phyloP scores from a whole-genome alignment of 495 filamentous ascomycete species.

The Choiromyces venosus region DNA sequence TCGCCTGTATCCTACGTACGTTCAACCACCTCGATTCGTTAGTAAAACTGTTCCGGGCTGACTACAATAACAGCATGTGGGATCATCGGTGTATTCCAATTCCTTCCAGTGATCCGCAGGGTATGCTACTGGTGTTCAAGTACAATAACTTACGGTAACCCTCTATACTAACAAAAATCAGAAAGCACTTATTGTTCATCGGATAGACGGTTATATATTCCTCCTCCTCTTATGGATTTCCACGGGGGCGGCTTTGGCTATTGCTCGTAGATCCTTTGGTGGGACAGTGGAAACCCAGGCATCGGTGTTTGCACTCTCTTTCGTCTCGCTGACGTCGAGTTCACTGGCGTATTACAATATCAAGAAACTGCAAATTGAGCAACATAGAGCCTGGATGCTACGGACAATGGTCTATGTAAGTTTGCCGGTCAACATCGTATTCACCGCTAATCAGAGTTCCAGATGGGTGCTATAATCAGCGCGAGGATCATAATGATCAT shows the following conservation, averaged over 20 bases:
- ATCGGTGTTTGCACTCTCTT: constrained; percentile 41
- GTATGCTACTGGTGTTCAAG: constrained; percentile 17
- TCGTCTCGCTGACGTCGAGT: constrained; percentile 43
- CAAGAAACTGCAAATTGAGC: constrained; percentile 52
- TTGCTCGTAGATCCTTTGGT: constrained; percentile 47
- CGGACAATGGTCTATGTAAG: constrained; percentile 48
- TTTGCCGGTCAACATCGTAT: neutral
- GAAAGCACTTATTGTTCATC: constrained; percentile 47
- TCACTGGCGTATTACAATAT: constrained; percentile 49
- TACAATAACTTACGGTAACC: neutral
- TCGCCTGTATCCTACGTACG: constrained; percentile 45
- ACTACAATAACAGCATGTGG: constrained; percentile 36
- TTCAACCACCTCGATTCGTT: neutral
- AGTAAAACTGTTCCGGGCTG: neutral
- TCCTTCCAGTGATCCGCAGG: constrained; percentile 51
- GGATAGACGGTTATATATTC: constrained; percentile 52
- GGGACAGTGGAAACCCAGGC: constrained; percentile 47
- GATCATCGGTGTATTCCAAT: constrained; percentile 50
- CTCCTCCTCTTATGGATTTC: constrained; percentile 44
- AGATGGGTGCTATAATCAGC: constrained; percentile 50
- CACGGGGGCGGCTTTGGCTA: constrained; percentile 47
- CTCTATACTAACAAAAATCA: neutral
- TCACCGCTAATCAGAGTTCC: constrained; percentile 20
- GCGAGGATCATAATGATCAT: constrained; percentile 46
- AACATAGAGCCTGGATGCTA: constrained; percentile 56